These are phyloP conservation scores for Canavalia ensiformis DNA, from an alignment of 306 rosid genomes.

Conservation along the genomic window DNA sequence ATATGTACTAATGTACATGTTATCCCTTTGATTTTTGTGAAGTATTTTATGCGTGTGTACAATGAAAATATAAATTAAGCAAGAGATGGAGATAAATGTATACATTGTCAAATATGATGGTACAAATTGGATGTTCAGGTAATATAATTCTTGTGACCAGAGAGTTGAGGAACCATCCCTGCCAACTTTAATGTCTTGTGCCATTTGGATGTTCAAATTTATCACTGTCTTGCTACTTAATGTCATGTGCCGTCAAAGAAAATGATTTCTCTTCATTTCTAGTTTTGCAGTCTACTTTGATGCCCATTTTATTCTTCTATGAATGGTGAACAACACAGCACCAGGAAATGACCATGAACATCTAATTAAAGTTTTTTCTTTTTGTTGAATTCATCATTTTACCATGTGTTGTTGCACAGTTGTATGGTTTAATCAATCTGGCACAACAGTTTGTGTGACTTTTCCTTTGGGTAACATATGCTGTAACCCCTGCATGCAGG, in stretches of 20 bases:
- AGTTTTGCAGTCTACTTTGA: background rate
- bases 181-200: background rate
- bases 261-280: constrained; percentile 8
- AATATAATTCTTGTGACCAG: background rate
- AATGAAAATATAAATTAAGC: no score
- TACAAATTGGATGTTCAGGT: no score
- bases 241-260: background rate
- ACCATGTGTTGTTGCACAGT: constrained; percentile 12
- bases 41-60: no score
- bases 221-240: background rate
- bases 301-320: background rate
- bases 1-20: background rate
- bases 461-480: constrained; percentile 34
- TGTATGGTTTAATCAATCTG: background rate
- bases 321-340: background rate
- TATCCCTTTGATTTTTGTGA: no score
- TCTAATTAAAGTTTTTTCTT: background rate
- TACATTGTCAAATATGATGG: no score
- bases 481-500: constrained; percentile 63
- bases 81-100: no score
- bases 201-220: no score
- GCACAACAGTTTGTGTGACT: background rate
- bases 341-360: constrained; percentile 33
- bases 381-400: background rate
- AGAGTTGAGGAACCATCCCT: background rate